Conservation (phyloP, 805 yeast species). For the Cyberlindnera lachancei region DNA sequence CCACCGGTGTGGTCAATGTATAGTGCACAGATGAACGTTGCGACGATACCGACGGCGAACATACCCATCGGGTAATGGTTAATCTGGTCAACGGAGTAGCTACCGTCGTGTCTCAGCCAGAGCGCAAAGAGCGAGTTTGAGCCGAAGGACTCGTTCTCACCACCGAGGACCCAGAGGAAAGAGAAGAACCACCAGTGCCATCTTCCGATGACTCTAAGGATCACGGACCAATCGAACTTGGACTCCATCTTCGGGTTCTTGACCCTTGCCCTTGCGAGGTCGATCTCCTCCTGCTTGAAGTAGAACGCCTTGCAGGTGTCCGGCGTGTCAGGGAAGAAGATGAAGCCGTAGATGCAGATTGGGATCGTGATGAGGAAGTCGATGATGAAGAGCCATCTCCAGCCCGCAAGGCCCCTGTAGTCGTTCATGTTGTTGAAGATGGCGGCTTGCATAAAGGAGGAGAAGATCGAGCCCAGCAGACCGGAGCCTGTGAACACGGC, state of each 20-base stretch:
- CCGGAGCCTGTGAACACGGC: slow-evolving; percentile 52
- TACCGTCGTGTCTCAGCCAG: slow-evolving; percentile 33
- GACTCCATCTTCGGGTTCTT: slow-evolving; percentile 30
- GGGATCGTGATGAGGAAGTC: slow-evolving; percentile 55
- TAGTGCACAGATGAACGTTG: slow-evolving; percentile 36
- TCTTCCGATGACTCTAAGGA: slow-evolving; percentile 38
- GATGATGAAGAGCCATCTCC: slow-evolving; percentile 65
- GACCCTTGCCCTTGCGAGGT: slow-evolving; percentile 36
- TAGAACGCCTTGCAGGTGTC: slow-evolving; percentile 35
- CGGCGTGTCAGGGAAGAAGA: slow-evolving; percentile 55
- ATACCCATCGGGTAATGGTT: slow-evolving; percentile 52
- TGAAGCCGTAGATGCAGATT: slow-evolving; percentile 45
- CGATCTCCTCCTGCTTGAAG: slow-evolving; percentile 33
- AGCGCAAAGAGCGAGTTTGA: slow-evolving; percentile 40
- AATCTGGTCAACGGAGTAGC: slow-evolving; percentile 35
- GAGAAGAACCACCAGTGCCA: slow-evolving; percentile 56
- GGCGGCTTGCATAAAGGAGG: slow-evolving; percentile 52
- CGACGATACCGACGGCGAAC: slow-evolving; percentile 41
- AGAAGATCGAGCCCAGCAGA: slow-evolving; percentile 45
- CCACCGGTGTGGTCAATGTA: slow-evolving; percentile 36
- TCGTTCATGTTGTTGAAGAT: slow-evolving; percentile 36
- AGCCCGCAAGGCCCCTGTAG: slow-evolving; percentile 42
- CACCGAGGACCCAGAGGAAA: slow-evolving; percentile 44
- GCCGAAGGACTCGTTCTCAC: slow-evolving; percentile 39
- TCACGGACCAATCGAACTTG: slow-evolving; percentile 27